phyloP scores from a whole-genome alignment of 2,329 filamentous ascomycete genomes.

The Aspergillus sp. region DNA sequence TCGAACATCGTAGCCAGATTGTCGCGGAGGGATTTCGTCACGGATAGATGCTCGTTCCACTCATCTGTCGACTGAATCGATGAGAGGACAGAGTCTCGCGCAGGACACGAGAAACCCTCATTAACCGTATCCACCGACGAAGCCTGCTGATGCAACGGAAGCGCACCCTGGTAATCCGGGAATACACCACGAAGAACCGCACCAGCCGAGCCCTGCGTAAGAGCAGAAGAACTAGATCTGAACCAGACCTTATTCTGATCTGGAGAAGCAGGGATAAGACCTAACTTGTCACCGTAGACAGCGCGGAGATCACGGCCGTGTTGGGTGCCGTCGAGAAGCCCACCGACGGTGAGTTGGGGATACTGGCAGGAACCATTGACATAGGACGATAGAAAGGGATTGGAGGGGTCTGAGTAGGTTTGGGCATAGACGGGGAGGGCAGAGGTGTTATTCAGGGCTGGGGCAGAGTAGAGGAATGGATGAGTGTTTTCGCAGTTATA shows the following conservation, averaged over 20 bases:
- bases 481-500: conserved; percentile 34
- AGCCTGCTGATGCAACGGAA: conserved; percentile 35
- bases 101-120: conserved; percentile 29
- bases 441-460: conserved; percentile 9
- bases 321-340: conserved; percentile 32
- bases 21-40: conserved; percentile 24
- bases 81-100: conserved; percentile 16
- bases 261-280: conserved; percentile 25
- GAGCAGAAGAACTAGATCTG: conserved; percentile 30
- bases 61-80: conserved; percentile 23
- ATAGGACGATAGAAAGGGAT: conserved; percentile 26
- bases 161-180: conserved; percentile 24
- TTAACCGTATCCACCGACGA: conserved; percentile 32
- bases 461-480: conserved; percentile 31
- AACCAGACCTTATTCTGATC: conserved; percentile 27
- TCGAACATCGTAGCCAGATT: conserved; percentile 28
- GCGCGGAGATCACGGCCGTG: conserved; percentile 31
- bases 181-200: conserved; percentile 36
- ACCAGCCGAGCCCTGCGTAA: conserved; percentile 34
- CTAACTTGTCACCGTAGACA: conserved; percentile 29
- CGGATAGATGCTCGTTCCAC: conserved; percentile 32
- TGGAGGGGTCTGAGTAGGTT: conserved; percentile 30
- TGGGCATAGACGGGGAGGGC: conserved; percentile 31
- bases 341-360: conserved; percentile 36
- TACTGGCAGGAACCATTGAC: conserved; percentile 35